Evolutionary conservation across 169 alveolate genomes (phyloP).

Genomic region (Neospora caninum): DNA sequence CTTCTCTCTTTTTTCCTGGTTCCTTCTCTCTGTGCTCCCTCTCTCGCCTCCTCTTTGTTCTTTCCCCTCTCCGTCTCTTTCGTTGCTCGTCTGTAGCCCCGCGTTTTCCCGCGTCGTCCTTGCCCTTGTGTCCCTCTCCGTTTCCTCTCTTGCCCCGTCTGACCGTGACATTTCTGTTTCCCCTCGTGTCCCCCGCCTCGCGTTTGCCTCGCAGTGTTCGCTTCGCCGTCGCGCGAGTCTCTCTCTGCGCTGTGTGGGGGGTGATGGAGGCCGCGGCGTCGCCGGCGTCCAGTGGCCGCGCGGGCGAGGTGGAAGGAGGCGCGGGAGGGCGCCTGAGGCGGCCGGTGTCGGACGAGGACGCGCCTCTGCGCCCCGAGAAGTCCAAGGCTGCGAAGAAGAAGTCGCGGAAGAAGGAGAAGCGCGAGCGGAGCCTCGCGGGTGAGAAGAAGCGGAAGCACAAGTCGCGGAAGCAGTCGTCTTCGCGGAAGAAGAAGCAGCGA

Average conservation of each 20-base stretch:
- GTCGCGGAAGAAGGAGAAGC: slow-evolving; percentile 11
- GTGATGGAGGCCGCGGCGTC: background rate
- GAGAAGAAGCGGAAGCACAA: slow-evolving; percentile 37
- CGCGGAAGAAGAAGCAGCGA: slow-evolving; percentile 15
- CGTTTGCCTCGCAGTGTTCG: background rate
- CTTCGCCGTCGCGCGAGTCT: background rate
- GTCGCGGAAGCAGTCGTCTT: background rate
- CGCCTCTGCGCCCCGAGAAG: background rate
- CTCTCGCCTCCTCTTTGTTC: background rate
- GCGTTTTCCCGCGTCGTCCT: background rate
- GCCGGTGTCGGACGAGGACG: background rate
- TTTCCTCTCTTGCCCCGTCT: background rate
- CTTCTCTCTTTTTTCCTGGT: background rate
- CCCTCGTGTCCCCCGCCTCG: no score
- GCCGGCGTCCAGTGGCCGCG: background rate
- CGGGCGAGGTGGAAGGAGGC: background rate
- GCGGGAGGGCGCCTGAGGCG: background rate
- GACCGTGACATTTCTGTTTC: no score
- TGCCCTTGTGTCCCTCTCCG: background rate
- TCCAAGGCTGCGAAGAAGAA: background rate
- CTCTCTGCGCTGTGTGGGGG: background rate
- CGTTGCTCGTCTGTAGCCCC: background rate
- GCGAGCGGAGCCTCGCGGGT: slow-evolving; percentile 16
- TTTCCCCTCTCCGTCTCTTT: background rate
- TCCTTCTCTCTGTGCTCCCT: background rate